Conservation (phyloP, 441 rosid genomes). For the Erodium texanum region DNA sequence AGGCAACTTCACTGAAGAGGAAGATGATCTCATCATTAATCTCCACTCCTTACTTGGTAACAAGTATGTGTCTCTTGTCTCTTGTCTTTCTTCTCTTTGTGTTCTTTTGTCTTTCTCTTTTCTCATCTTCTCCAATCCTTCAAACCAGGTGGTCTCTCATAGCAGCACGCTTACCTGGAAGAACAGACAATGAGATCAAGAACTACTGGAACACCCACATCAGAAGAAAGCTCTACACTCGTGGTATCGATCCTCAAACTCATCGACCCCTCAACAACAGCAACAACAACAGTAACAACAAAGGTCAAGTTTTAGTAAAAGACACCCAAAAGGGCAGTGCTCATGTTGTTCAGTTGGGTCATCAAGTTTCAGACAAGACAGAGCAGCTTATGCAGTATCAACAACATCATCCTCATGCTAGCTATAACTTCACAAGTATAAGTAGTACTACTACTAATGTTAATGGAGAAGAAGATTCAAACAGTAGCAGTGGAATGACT, state of each 20-base stretch:
- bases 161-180: conserved; percentile 17
- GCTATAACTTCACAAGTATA: neutral
- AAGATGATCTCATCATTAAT: conserved; percentile 15
- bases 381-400: neutral
- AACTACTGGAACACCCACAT: conserved; percentile 19
- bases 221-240: conserved; percentile 10
- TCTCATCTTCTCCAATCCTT: neutral
- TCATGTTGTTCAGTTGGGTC: neutral
- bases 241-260: conserved; percentile 15
- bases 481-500: conserved; percentile 7
- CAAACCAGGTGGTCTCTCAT: conserved; percentile 14
- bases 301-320: neutral
- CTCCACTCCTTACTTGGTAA: conserved; percentile 16
- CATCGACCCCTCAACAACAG: conserved; percentile 5
- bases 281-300: neutral
- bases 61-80: conserved; percentile 12
- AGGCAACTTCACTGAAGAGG: conserved; percentile 14
- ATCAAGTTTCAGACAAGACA: neutral
- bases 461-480: neutral
- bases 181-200: conserved; percentile 18
- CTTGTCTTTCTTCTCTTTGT: too few relatives aligned
- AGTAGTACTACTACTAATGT: neutral
- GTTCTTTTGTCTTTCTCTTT: too few relatives aligned
- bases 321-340: neutral
- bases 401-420: neutral